These are phyloP conservation scores for Pythium volutum DNA, from an alignment of 352 stramenopile genomes.

Conservation along the genomic window DNA sequence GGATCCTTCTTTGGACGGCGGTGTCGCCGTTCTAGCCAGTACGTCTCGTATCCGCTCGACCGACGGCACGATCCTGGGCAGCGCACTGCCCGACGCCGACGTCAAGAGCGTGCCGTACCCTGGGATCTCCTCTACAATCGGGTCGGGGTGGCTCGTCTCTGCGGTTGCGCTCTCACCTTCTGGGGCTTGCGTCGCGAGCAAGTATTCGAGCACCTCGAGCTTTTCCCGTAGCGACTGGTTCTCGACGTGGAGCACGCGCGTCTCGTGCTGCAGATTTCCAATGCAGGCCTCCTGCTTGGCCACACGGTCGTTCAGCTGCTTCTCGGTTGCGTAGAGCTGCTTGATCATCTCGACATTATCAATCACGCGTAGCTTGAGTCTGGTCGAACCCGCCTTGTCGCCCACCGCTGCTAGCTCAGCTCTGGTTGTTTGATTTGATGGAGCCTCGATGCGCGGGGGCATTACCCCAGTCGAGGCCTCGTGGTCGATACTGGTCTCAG, in stretches of 20 bases:
- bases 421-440: not conserved
- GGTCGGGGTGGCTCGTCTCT: constrained; percentile 7
- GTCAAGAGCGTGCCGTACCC: constrained; percentile 30
- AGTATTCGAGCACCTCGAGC: constrained; percentile 57
- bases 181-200: constrained; percentile 21
- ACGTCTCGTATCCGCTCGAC: constrained; percentile 24
- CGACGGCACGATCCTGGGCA: constrained; percentile 15
- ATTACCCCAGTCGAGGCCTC: too few relatives aligned
- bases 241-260: constrained; percentile 44
- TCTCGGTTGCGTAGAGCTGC: constrained; percentile 44
- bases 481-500: not conserved
- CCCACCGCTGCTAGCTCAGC: not conserved
- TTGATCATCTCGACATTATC: constrained; percentile 64
- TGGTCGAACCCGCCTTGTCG: constrained; percentile 10
- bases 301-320: constrained; percentile 31
- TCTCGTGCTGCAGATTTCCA: constrained; percentile 32
- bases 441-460: not conserved
- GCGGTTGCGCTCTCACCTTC: not conserved
- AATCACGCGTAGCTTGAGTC: constrained; percentile 51
- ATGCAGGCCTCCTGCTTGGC: constrained; percentile 24
- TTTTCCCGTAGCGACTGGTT: constrained; percentile 58
- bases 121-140: constrained; percentile 30
- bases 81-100: not conserved
- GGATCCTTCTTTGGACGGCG: not conserved
- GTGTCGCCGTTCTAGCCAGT: constrained; percentile 7